These are phyloP conservation scores for Hanseniaspora nectarophila DNA, from an alignment of 805 yeast genomes.

Conservation along the genomic window DNA sequence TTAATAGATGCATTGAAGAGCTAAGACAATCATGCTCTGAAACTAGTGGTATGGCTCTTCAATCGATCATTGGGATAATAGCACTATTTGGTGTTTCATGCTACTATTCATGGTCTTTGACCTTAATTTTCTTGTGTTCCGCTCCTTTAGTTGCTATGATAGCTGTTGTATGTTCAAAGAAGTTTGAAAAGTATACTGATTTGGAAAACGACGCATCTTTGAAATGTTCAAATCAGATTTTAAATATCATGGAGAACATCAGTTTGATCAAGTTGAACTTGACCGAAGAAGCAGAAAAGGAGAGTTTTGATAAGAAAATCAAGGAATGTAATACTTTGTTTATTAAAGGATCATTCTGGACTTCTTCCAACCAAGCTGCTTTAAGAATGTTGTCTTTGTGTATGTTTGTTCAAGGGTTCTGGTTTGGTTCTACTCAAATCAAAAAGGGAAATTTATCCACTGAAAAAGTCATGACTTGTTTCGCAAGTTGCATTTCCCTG, in stretches of 20 bases:
- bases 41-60: constrained; percentile 45
- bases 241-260: constrained; percentile 58
- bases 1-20: constrained; percentile 66
- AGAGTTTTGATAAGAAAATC: constrained; percentile 31
- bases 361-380: constrained; percentile 39
- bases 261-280: constrained; percentile 50
- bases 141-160: constrained; percentile 52
- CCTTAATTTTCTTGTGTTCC: constrained; percentile 62
- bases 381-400: constrained; percentile 47
- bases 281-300: constrained; percentile 43
- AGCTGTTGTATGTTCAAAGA: constrained; percentile 40
- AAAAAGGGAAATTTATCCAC: constrained; percentile 37
- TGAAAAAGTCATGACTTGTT: constrained; percentile 66
- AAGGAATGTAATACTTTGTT: constrained; percentile 30
- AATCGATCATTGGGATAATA: constrained; percentile 41
- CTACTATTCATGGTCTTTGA: constrained; percentile 72
- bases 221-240: constrained; percentile 45
- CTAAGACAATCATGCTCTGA: constrained; percentile 56
- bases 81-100: constrained; percentile 55
- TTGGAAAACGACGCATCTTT: constrained; percentile 48
- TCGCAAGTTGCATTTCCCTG: constrained; percentile 67
- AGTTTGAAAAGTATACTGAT: constrained; percentile 39
- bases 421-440: constrained; percentile 74
- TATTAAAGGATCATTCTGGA: constrained; percentile 33
- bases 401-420: constrained; percentile 84